These are phyloP conservation scores for Balansia obtecta DNA, from an alignment of 2,329 filamentous ascomycete species.

Conservation along the genomic window DNA sequence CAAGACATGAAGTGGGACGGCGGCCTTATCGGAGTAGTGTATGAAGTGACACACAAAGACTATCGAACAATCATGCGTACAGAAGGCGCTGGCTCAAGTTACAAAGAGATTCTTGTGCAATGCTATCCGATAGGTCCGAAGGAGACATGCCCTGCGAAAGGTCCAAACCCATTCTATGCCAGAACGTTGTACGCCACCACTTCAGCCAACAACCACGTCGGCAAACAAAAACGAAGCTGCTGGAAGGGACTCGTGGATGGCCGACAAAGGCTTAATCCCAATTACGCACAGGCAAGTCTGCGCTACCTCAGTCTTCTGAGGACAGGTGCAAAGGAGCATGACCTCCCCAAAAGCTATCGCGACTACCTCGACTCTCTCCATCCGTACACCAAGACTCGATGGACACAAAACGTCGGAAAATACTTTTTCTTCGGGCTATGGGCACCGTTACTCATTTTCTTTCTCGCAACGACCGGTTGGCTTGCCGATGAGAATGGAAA, in stretches of 20 bases:
- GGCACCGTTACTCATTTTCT: slow-evolving; percentile 39
- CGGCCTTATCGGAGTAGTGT: slow-evolving; percentile 83
- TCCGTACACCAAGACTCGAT: slow-evolving; percentile 57
- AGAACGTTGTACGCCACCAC: slow-evolving; percentile 70
- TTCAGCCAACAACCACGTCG: slow-evolving; percentile 22
- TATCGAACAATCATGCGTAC: slow-evolving; percentile 80
- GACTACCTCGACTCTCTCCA: slow-evolving; percentile 56
- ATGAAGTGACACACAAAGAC: slow-evolving; percentile 77
- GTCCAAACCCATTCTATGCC: slow-evolving; percentile 59
- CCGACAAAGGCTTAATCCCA: slow-evolving; percentile 46
- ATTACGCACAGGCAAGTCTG: slow-evolving; percentile 69
- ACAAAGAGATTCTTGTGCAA: slow-evolving; percentile 69
- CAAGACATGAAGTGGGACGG: slow-evolving; percentile 49
- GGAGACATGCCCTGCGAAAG: slow-evolving; percentile 47
- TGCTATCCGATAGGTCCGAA: slow-evolving; percentile 56
- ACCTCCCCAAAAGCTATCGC: slow-evolving; percentile 68
- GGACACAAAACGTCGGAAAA: slow-evolving; percentile 53
- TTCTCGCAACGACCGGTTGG: slow-evolving; percentile 31
- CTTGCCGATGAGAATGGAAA: slow-evolving; percentile 54
- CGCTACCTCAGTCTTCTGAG: slow-evolving; percentile 74
- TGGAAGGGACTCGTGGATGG: slow-evolving; percentile 32
- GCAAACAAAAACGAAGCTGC: slow-evolving; percentile 27
- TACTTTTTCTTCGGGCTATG: slow-evolving; percentile 48
- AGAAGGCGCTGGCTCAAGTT: slow-evolving; percentile 77
- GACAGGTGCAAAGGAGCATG: slow-evolving; percentile 66